phyloP scores from a whole-genome alignment of 306 rosid species.

The Arachis hypogaea region DNA sequence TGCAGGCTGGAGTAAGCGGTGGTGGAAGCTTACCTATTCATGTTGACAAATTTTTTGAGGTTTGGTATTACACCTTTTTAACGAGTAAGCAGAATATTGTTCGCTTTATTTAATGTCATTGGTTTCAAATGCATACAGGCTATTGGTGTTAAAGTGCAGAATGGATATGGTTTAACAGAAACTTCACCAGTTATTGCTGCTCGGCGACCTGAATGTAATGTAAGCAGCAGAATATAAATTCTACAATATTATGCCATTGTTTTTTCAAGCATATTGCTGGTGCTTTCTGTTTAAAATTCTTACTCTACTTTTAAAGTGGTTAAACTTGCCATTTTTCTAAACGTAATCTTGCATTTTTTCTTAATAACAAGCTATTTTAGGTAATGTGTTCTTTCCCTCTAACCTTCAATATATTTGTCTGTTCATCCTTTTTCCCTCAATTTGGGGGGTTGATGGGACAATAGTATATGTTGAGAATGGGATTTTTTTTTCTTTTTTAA shows the following conservation, averaged over 20 bases:
- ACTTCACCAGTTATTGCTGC: constrained; percentile 85
- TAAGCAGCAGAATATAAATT: constrained; percentile 48
- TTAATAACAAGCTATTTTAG: neutral
- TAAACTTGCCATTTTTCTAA: constrained; percentile 14
- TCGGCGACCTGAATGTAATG: constrained; percentile 74
- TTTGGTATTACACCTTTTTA: constrained; percentile 38
- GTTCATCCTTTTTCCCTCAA: neutral
- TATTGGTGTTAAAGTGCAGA: constrained; percentile 80
- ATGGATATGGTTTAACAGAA: constrained; percentile 97
- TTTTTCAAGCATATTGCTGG: constrained; percentile 3
- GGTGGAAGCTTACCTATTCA: constrained; percentile 88
- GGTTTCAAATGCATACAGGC: constrained; percentile 56
- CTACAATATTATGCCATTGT: constrained; percentile 10
- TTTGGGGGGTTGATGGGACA: neutral
- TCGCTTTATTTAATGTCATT: constrained; percentile 13
- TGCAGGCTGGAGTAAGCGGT: constrained; percentile 96
- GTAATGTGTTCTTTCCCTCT: constrained; percentile 2
- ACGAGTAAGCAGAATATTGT: constrained; percentile 10
- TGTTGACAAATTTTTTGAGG: constrained; percentile 91
- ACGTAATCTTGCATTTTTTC: no score
- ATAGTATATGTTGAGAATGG: neutral
- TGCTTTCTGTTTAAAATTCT: constrained; percentile 20
- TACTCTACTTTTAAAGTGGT: constrained; percentile 7
- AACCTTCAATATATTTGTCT: neutral
- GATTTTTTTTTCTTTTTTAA: no score